Evolutionary conservation across 148 eudicot genomes (phyloP), one percentile per base, ranked within the genome.

Genomic region (Dysphania ambrosioides): DNA sequence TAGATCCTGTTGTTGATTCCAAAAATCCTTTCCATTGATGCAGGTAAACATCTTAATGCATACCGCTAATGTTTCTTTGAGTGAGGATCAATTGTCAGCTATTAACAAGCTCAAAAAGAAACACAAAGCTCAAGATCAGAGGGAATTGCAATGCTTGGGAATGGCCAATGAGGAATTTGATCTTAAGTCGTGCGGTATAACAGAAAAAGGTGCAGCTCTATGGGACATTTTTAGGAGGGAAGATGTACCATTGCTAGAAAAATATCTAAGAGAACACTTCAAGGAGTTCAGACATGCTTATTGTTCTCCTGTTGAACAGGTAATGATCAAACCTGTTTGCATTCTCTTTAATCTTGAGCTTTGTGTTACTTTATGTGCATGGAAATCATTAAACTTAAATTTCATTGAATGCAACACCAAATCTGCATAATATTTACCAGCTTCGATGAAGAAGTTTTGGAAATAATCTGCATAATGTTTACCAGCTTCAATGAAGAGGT

Each of bases 201-300:
- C 53, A 19, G 82, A 75, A 66, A 74, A 76, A 40, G 90, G 86
- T 40, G 88, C 90, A 72, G 97, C 99, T 44, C 77, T 95, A 5
- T 95, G 99, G 99, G 99, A 95, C 79, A 95, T 95, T 31, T 92
- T 95, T 68, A 78, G 91, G 64, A 83, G 99, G 73, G 90, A 92
- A 81, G 98, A 94, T 78, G 91, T 91, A 41, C 90, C 95, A 0
- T 83, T 82, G 34, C 56, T 83, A 47, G 83, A 80, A 60, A 76
- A 75, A 32, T 83, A 83, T 71, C 53, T 83, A 32, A 61, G 71
- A 60, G 67, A 75, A 63, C 83, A 83, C 72, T 71, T 49, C 0
- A 81, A 68, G 66, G 86, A 83, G 49, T 83, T 83, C 35, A 61
- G 83, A 23, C 75, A 77, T 57, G 27, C 72, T 7, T 93, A 78